phyloP scores from a whole-genome alignment of 2,329 filamentous ascomycete genomes.

The Fusarium chuoi region DNA sequence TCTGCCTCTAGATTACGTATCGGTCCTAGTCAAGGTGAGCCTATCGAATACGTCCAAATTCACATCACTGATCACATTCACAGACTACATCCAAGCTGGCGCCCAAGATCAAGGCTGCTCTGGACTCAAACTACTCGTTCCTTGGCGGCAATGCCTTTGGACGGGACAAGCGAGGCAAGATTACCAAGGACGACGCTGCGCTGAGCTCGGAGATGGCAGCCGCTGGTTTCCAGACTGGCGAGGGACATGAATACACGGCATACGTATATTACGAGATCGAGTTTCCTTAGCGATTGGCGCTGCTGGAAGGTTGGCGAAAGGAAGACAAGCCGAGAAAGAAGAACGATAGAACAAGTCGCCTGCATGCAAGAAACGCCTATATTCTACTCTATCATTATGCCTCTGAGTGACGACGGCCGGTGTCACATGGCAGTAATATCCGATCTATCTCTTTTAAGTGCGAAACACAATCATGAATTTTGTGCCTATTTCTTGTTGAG shows the following conservation, averaged over 20 bases:
- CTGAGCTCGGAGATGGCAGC: constrained; percentile 86
- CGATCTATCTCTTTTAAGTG: constrained; percentile 37
- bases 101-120: constrained; percentile 79
- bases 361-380: constrained; percentile 45
- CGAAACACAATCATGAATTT: constrained; percentile 11
- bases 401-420: constrained; percentile 36
- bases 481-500: constrained; percentile 45
- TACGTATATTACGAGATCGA: constrained; percentile 98
- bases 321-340: not conserved
- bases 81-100: constrained; percentile 85
- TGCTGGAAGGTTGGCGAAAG: not conserved
- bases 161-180: constrained; percentile 90
- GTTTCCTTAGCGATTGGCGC: constrained; percentile 59
- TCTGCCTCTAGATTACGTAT: constrained; percentile 88
- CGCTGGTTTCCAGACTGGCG: constrained; percentile 72
- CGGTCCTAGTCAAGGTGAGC: constrained; percentile 83
- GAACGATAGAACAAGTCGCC: constrained; percentile 27
- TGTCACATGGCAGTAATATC: constrained; percentile 43
- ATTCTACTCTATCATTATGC: constrained; percentile 42
- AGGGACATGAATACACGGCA: constrained; percentile 87
- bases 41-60: too few species aligned
- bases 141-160: constrained; percentile 94
- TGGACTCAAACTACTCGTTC: constrained; percentile 90
- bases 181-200: constrained; percentile 87
- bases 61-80: constrained; percentile 19